Evolutionary conservation across 2,329 filamentous ascomycete genomes (phyloP), one percentile per base, ranked within the genome.

Genomic region (Blastomyces parvus): DNA sequence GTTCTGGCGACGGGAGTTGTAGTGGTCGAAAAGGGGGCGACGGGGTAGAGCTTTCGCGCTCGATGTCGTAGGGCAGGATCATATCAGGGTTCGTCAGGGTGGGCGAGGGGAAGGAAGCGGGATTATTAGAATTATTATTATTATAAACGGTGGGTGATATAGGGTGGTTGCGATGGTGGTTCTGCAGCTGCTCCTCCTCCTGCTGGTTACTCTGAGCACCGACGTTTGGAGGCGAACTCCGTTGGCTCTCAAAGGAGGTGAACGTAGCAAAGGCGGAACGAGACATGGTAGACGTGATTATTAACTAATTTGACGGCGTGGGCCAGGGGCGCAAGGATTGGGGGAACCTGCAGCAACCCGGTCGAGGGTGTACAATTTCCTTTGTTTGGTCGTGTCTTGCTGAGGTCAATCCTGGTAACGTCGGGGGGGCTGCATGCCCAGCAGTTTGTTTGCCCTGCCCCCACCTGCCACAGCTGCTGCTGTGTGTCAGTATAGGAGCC

Each of bases 61-160:
- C 74, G 66, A 81, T 82, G 71, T 87, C 86, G 73, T 88, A 86
- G 65, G 92, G 92, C 61, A 97, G 80, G 70, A 97, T 96, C 90
- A 96, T 92, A 74, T 96, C 92, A 61, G 91, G 91, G 75, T 96
- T 95, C 63, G 91, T 95, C 70, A 97, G 80, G 2, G 92, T 96
- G 57, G 92, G 92, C 64, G 90, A 95, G 14, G 85, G 86, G 33
- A 60, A 58, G 22, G 30, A 22, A 17, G 48, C 25, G 27, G 58
- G 8, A 6, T 6, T 59, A 36, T 48, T 48, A 46, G 25, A 33
- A 59, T 48, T 58, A 58, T 42, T 36, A 58, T 58, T 58, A 58
- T 25, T 36, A 58, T 58, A 42, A 58, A 36, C 33, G 9, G 55
- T 58, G 13, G 55, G 36, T 25, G 55, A 42, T 25, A 27, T 40